A percentile compares a stretch with the other conserved stretches of the same genome.
phyloP scores from a whole-genome alignment of 2,329 filamentous ascomycete species.

The Stemphylium lycopersici region DNA sequence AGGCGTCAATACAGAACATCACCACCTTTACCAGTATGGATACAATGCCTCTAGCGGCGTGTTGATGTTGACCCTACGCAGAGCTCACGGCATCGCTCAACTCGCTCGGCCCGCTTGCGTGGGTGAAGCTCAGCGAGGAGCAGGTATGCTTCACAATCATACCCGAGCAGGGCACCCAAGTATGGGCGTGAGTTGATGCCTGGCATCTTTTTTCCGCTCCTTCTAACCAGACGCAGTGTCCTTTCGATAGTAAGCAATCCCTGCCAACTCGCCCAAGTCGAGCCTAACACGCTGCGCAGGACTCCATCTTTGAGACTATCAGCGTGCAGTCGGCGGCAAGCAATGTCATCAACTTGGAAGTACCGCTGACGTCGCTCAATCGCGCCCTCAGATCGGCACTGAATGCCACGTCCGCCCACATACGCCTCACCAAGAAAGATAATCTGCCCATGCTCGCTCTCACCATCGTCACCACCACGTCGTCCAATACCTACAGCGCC shows the following conservation, averaged over 20 bases:
- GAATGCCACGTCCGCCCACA: conserved; percentile 78
- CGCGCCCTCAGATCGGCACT: conserved; percentile 89
- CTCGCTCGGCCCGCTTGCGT: conserved; percentile 80
- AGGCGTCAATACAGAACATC: conserved; percentile 59
- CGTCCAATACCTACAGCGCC: conserved; percentile 54
- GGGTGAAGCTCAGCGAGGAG: conserved; percentile 87
- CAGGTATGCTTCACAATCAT: conserved; percentile 94
- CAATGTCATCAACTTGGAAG: conserved; percentile 95
- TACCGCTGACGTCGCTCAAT: conserved; percentile 85
- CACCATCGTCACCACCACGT: conserved; percentile 80
- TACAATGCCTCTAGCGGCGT: background rate
- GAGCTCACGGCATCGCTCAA: conserved; percentile 68
- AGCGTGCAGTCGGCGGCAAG: conserved; percentile 82
- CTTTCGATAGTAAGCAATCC: conserved; percentile 51
- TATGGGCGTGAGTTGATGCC: conserved; percentile 77
- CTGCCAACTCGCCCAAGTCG: background rate
- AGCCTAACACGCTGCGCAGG: conserved; percentile 55
- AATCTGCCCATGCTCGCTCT: conserved; percentile 84
- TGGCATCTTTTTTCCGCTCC: conserved; percentile 1
- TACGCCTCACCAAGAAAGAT: conserved; percentile 93
- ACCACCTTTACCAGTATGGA: conserved; percentile 59
- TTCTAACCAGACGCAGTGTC: conserved; percentile 45
- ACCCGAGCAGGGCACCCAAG: conserved; percentile 91
- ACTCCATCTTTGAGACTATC: conserved; percentile 89
- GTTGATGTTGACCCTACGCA: conserved; percentile 35